phyloP scores from a whole-genome alignment of 2,329 filamentous ascomycete species.

The Fusarium denticulatum region DNA sequence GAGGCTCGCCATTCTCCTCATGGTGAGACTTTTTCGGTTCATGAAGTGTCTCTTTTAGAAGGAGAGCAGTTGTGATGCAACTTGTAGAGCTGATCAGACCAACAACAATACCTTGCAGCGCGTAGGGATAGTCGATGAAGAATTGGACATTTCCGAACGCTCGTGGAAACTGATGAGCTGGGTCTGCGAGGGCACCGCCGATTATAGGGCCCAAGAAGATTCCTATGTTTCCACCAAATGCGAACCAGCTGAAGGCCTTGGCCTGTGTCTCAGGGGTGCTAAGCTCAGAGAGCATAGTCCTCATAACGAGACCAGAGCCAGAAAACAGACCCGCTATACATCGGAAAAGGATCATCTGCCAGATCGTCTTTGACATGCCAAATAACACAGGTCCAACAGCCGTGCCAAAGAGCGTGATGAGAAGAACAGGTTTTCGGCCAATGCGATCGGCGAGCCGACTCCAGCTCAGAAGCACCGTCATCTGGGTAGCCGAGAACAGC shows the following conservation, averaged over 20 bases:
- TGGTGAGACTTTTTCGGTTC: constrained; percentile 8
- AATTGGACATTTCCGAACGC: constrained; percentile 59
- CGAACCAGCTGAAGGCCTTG: constrained; percentile 78
- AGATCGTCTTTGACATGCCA: constrained; percentile 71
- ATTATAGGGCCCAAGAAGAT: constrained; percentile 77
- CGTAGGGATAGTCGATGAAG: constrained; percentile 63
- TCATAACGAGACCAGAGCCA: constrained; percentile 77
- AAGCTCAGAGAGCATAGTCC: constrained; percentile 81
- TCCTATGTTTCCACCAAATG: constrained; percentile 78
- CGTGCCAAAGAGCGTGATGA: constrained; percentile 73
- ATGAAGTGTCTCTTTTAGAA: constrained; percentile 70
- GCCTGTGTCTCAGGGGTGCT: constrained; percentile 77
- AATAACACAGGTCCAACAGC: constrained; percentile 70
- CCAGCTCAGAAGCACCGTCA: constrained; percentile 81
- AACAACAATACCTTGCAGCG: constrained; percentile 64
- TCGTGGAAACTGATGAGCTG: constrained; percentile 69
- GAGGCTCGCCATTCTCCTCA: background rate
- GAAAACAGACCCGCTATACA: constrained; percentile 79
- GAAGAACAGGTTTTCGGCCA: constrained; percentile 78
- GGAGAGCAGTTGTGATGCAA: constrained; percentile 62
- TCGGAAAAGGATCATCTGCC: constrained; percentile 79
- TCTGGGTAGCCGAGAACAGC: constrained; percentile 79
- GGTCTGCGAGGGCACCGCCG: constrained; percentile 75
- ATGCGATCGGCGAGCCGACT: constrained; percentile 69
- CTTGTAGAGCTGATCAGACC: constrained; percentile 65